phyloP scores from a whole-genome alignment of 2,329 filamentous ascomycete species.

The Aspergillus vadensis region DNA sequence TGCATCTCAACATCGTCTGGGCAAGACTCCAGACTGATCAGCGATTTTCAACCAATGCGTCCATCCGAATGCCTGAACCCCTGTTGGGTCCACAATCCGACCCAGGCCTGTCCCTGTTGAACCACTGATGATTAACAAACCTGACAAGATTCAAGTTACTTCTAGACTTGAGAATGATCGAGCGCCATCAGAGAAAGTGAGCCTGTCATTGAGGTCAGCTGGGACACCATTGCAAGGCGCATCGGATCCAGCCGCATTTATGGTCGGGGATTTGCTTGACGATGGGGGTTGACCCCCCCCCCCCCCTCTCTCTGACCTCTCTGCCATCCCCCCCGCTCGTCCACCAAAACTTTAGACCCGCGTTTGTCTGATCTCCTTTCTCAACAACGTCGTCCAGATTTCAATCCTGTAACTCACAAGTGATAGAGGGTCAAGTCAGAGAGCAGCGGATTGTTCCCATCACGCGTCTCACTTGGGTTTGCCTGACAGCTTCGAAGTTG shows the following conservation, averaged over 20 bases:
- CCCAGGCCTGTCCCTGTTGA: background rate
- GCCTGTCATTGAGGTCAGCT: background rate
- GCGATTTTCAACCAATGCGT: background rate
- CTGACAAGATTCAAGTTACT: background rate
- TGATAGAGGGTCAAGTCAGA: background rate
- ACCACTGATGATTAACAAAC: background rate
- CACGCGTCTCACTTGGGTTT: slow-evolving; percentile 15
- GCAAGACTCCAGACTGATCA: background rate
- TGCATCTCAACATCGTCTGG: background rate
- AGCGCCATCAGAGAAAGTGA: background rate
- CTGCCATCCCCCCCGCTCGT: background rate
- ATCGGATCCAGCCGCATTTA: background rate
- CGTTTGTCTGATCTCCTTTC: background rate
- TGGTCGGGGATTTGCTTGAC: background rate
- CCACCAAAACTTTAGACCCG: background rate
- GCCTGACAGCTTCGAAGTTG: slow-evolving; percentile 30
- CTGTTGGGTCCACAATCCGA: background rate
- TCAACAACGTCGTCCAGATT: background rate
- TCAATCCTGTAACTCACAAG: background rate
- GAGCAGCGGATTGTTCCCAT: slow-evolving; percentile 1
- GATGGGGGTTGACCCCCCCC: background rate
- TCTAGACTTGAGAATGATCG: background rate
- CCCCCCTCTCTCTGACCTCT: background rate
- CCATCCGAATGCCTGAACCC: background rate
- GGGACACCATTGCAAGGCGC: background rate